Base-by-base conservation (phyloP, 2,329 filamentous ascomycete genomes). In the Fonsecaea multimorphosa region DNA sequence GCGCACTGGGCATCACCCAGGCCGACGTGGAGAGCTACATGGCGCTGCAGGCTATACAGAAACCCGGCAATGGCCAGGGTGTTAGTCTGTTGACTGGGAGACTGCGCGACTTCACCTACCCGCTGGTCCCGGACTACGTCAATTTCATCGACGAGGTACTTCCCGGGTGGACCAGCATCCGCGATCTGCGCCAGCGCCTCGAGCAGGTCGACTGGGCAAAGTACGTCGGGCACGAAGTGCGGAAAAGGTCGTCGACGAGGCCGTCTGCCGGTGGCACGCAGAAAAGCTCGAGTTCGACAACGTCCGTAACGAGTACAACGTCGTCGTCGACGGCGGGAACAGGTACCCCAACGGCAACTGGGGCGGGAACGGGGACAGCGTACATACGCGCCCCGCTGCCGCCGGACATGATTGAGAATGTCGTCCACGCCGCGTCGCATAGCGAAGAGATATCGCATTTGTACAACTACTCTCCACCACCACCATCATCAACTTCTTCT, bases 151-250 rank as follows among this genome's bases (percentile, higher is more conserved):
- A 64, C 32, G 62, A 58, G 5, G 58, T 65, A 19, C 16, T 72
- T 9, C 61, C 63, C 8, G 63, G 66, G 8, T 72, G 70, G 70
- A 70, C 68, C 11, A 68, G 67, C 59, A 61, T 69, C 24, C 66
- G 67, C 54, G 68, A 70, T 55, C 63, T 72, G 14, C 63, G 67
- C 9, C 67, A 68, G 44, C 61, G 62, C 11, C 66, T 72, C 16
- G 68, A 72, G 27, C 61, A 60, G 34, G 61, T 69, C 3, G 68
- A 70, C 67, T 72, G 70, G 70, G 59, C 65, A 12, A 55, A 64
- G 34, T 68, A 70, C 66, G 69, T 70, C 16, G 70, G 70, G 3
- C 68, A 70, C 58, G 61, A 70, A 36, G 63, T 72, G 16, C 54
- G 58, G 40, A 51, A 46, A 4, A 61, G 63, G 22, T 54, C 55